Evolutionary conservation across 164 flowering plant genomes (phyloP).

Genomic region (Chimonanthus salicifolius): DNA sequence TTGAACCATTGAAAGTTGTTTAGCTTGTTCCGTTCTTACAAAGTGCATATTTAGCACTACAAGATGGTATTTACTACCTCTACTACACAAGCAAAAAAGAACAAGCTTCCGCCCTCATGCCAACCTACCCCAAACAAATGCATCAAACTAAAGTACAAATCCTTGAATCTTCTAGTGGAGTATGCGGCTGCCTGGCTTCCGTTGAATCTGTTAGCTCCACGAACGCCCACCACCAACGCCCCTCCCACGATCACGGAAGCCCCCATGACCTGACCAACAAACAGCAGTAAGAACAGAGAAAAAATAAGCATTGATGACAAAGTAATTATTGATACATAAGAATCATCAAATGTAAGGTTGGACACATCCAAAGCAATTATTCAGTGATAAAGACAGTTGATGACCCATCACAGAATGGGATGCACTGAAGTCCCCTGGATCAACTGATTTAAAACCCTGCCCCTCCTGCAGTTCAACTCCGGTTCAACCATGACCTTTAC

Average conservation of each 20-base stretch:
- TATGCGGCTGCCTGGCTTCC: neutral
- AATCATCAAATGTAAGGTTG: neutral
- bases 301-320: neutral
- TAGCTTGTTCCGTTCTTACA: neutral
- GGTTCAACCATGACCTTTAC: too few relatives aligned
- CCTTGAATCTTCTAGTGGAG: neutral
- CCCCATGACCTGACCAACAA: constrained; percentile 45
- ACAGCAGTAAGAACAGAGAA: neutral
- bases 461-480: neutral
- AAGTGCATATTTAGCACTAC: neutral
- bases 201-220: constrained; percentile 34
- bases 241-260: constrained; percentile 76
- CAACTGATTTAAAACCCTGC: neutral
- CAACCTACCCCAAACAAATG: neutral
- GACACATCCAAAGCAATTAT: neutral
- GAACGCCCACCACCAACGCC: constrained; percentile 61
- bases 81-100: neutral
- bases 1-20: neutral
- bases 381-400: neutral
- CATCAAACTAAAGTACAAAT: constrained; percentile 2
- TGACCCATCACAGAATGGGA: neutral
- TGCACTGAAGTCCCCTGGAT: neutral
- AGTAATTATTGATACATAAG: neutral
- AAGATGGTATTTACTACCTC: neutral
- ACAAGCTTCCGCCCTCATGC: neutral